Conservation (phyloP, 2,329 filamentous ascomycete genomes). For the Cordyceps farinosa region DNA sequence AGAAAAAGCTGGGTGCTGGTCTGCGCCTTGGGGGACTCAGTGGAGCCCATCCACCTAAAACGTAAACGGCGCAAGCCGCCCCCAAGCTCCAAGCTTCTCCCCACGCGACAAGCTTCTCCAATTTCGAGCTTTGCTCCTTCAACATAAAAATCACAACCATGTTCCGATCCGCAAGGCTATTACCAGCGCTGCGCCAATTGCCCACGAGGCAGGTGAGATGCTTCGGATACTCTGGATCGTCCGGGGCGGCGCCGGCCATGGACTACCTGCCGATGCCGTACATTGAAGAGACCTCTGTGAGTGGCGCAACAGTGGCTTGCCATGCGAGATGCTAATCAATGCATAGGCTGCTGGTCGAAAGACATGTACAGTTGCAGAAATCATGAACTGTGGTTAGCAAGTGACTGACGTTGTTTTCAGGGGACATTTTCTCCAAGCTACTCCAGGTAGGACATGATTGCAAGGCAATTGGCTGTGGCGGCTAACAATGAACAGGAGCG, state of each 20-base stretch:
- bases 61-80: background rate
- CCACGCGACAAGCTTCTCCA: conserved; percentile 6
- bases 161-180: conserved; percentile 30
- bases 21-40: background rate
- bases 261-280: conserved; percentile 55
- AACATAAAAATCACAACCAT: conserved; percentile 22
- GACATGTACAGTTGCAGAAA: conserved; percentile 56
- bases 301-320: conserved; percentile 19
- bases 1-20: background rate
- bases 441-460: conserved; percentile 54
- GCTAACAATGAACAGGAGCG: conserved; percentile 60
- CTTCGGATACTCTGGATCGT: conserved; percentile 41
- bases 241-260: conserved; percentile 28
- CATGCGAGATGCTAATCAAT: conserved; percentile 26
- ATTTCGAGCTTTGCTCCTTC: conserved; percentile 6
- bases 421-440: conserved; percentile 79
- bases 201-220: conserved; percentile 35
- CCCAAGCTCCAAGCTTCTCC: background rate
- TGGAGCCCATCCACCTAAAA: conserved; percentile 5
- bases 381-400: background rate
- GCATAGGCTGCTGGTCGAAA: conserved; percentile 69
- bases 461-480: background rate
- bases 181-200: conserved; percentile 34
- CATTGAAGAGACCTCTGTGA: conserved; percentile 46
- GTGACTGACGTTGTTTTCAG: conserved; percentile 36